Base-by-base conservation (phyloP, 2,329 filamentous ascomycete genomes). In the Colletotrichum ledebouriae region DNA sequence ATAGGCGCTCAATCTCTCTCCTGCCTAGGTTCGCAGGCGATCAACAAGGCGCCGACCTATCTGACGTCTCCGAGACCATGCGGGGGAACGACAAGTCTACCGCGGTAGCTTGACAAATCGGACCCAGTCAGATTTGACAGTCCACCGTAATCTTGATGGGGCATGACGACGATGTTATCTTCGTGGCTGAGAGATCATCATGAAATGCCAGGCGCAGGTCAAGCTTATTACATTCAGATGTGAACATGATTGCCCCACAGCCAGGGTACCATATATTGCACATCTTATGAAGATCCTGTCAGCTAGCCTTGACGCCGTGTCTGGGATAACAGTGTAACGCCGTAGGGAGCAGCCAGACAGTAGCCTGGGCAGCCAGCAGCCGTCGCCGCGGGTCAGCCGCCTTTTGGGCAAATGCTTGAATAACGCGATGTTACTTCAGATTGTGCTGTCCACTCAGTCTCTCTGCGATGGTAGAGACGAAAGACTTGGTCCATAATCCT, bases 251-350 rank as follows among this genome's bases (percentile, higher is more conserved):
- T 63, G 52, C 47, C 52, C 59, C 53, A 12, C 33, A 20, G 33
- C 22, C 42, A 58, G 56, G 61, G 50, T 22, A 34, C 57, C 52
- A 71, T 74, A 75, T 75, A 75, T 59, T 63, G 73, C 73, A 73
- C 74, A 75, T 75, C 74, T 71, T 75, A 75, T 74, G 73, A 70
- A 72, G 67, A 74, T 72, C 73, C 60, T 57, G 55, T 50, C 55
- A 52, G 58, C 33, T 46, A 53, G 47, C 55, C 41, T 56, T 52
- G 33, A 15, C 46, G 39, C 29, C 52, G 37, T 49, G 42, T 50
- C 53, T 50, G 41, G 17, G 22, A 67, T 58, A 63, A 50, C 63
- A 67, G 37, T 67, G 58, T 22, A 57, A 68, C 64, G 53, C 55
- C 25, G 20, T 13, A 11, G 37, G 22, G 41, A 33, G 63, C 20